These are phyloP conservation scores for Chalciporus pseudorubinellus DNA, from an alignment of 768 basidiomycete species.

Conservation along the genomic window DNA sequence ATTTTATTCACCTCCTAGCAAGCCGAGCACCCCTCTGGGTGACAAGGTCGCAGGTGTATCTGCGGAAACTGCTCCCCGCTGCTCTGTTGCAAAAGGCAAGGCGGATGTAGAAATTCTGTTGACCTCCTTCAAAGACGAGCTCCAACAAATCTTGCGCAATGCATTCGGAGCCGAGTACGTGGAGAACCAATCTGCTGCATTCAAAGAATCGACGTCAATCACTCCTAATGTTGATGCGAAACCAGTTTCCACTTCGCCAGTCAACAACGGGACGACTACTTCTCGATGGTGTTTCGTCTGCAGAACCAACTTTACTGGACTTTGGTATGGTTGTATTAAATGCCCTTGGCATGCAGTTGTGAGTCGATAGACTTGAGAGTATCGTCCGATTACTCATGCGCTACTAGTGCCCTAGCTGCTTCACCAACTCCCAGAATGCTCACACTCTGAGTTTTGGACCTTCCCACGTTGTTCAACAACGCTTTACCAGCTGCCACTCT, in stretches of 20 bases:
- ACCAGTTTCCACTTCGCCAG: background rate
- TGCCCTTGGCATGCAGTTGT: constrained; percentile 32
- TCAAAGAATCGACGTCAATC: background rate
- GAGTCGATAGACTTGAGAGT: constrained; percentile 8
- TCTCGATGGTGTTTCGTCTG: constrained; percentile 32
- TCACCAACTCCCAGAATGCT: constrained; percentile 24
- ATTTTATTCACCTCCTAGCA: background rate
- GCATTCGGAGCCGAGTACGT: constrained; percentile 30
- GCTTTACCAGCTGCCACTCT: background rate
- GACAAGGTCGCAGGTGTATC: background rate
- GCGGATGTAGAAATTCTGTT: constrained; percentile 48
- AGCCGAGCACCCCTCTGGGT: background rate
- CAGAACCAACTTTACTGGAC: constrained; percentile 21
- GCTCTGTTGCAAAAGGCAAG: constrained; percentile 45
- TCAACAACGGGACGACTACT: background rate
- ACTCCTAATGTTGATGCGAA: background rate
- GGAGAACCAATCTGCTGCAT: background rate
- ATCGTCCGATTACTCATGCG: constrained; percentile 6
- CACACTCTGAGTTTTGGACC: constrained; percentile 34
- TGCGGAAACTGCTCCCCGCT: constrained; percentile 31
- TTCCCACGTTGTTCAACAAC: constrained; percentile 26
- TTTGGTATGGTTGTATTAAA: constrained; percentile 33
- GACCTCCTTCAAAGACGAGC: constrained; percentile 49
- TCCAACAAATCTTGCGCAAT: constrained; percentile 45
- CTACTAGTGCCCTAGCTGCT: constrained; percentile 27